These are phyloP conservation scores for Arabis hirsuta DNA, from an alignment of 345 rosid genomes.

Conservation along the genomic window DNA sequence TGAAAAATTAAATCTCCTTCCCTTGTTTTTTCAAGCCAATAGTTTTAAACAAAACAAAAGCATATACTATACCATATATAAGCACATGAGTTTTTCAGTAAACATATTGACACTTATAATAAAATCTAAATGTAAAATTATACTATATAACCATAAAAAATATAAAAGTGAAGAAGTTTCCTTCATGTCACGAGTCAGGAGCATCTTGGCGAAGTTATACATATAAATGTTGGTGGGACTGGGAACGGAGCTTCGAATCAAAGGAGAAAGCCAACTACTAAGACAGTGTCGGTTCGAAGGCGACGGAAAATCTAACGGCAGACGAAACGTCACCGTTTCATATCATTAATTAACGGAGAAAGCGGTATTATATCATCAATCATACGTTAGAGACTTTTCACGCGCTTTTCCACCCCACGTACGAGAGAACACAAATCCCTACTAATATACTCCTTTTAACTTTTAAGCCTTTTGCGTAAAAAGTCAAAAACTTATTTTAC, in stretches of 20 bases:
- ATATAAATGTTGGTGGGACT: slow-evolving; percentile 28
- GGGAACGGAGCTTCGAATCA: slow-evolving; percentile 44
- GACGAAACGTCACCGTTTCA: slow-evolving; percentile 47
- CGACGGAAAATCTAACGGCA: slow-evolving; percentile 54
- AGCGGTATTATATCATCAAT: slow-evolving; percentile 26
- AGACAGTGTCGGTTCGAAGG: slow-evolving; percentile 47
- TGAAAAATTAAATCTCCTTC: background rate
- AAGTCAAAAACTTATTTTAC: background rate
- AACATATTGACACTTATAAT: background rate
- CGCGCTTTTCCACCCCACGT: slow-evolving; percentile 33
- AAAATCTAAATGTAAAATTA: slow-evolving; percentile 4
- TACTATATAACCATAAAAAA: background rate
- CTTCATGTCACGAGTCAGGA: slow-evolving; percentile 13
- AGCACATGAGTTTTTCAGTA: slow-evolving; percentile 1
- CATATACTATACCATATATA: background rate
- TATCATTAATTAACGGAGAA: slow-evolving; percentile 9
- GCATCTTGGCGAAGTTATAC: slow-evolving; percentile 8
- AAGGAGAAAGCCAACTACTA: slow-evolving; percentile 39
- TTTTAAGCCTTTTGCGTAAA: slow-evolving; percentile 3
- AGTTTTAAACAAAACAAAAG: slow-evolving; percentile 2
- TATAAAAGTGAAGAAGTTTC: background rate
- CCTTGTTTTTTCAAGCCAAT: background rate
- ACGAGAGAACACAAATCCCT: background rate
- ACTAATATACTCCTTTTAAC: background rate
- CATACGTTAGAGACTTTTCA: slow-evolving; percentile 29